Evolutionary conservation across 257 asterid species (phyloP).

Genomic region (Anisodus tanguticus): DNA sequence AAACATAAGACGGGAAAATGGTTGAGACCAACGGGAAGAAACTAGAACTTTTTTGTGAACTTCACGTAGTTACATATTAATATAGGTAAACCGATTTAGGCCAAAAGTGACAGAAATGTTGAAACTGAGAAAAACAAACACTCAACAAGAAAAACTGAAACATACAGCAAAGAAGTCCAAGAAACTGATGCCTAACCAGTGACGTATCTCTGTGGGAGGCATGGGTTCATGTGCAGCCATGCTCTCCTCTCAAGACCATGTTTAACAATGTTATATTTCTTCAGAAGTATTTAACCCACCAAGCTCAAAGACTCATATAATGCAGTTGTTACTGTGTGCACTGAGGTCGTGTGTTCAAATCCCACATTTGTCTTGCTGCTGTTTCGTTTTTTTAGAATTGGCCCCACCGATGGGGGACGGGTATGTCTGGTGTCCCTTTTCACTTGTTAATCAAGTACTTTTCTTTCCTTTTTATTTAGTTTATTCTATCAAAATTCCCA

Average conservation of each 20-base stretch:
- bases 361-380: too few relatives aligned
- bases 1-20: neutral
- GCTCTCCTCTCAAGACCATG: neutral
- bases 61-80: neutral
- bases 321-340: neutral
- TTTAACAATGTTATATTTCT: neutral
- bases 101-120: conserved; percentile 9
- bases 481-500: neutral
- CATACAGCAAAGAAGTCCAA: neutral
- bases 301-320: neutral
- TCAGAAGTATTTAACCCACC: neutral
- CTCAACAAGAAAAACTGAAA: neutral
- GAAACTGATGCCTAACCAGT: neutral
- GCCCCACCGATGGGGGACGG: too few relatives aligned
- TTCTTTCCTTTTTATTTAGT: neutral
- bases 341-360: neutral
- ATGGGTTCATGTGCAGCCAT: neutral
- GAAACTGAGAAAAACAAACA: conserved; percentile 8
- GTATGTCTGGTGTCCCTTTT: neutral
- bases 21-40: neutral
- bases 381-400: too few relatives aligned
- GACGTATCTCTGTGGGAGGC: neutral
- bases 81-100: neutral
- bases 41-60: neutral
- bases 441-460: neutral